These are phyloP conservation scores for Fusarium armeniacum DNA, from an alignment of 2,329 filamentous ascomycete species.

Conservation along the genomic window DNA sequence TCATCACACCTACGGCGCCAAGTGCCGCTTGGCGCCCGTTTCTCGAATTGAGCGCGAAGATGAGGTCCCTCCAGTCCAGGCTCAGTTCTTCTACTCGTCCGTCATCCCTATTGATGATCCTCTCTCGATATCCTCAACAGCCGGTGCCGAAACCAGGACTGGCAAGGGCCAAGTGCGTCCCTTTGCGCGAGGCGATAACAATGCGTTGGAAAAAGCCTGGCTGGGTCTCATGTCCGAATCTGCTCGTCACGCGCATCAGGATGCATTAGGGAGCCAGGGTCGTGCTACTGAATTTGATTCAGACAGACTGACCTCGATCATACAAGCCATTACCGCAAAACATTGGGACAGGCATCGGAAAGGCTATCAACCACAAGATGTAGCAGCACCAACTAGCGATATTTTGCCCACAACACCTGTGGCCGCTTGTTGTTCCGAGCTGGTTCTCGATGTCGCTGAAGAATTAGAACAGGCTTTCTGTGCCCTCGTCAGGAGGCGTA, in stretches of 20 bases:
- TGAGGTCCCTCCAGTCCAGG: constrained; percentile 70
- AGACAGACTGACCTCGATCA: constrained; percentile 51
- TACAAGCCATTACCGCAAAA: constrained; percentile 60
- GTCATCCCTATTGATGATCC: constrained; percentile 88
- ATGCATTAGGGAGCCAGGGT: constrained; percentile 46
- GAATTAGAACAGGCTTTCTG: constrained; percentile 66
- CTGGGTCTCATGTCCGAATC: constrained; percentile 67
- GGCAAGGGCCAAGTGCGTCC: constrained; percentile 77
- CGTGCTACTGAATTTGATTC: constrained; percentile 29
- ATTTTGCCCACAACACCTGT: constrained; percentile 51
- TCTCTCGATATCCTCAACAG: constrained; percentile 74
- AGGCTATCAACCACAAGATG: constrained; percentile 53
- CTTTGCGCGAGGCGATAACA: constrained; percentile 84
- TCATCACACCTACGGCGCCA: constrained; percentile 70
- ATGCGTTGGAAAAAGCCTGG: constrained; percentile 85
- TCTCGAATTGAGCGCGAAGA: constrained; percentile 57
- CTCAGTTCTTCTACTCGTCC: constrained; percentile 90
- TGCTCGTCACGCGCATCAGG: constrained; percentile 63
- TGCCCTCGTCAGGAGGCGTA: constrained; percentile 59
- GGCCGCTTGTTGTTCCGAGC: constrained; percentile 64
- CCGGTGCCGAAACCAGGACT: constrained; percentile 64
- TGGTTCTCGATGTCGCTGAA: constrained; percentile 62
- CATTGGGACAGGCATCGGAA: constrained; percentile 64
- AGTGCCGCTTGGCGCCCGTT: constrained; percentile 69
- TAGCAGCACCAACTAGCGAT: constrained; percentile 49